Percentiles rank a stretch among this genome's conserved stretches.
phyloP scores from a whole-genome alignment of 2,329 filamentous ascomycete genomes.

The Phaeosphaeria sp. region DNA sequence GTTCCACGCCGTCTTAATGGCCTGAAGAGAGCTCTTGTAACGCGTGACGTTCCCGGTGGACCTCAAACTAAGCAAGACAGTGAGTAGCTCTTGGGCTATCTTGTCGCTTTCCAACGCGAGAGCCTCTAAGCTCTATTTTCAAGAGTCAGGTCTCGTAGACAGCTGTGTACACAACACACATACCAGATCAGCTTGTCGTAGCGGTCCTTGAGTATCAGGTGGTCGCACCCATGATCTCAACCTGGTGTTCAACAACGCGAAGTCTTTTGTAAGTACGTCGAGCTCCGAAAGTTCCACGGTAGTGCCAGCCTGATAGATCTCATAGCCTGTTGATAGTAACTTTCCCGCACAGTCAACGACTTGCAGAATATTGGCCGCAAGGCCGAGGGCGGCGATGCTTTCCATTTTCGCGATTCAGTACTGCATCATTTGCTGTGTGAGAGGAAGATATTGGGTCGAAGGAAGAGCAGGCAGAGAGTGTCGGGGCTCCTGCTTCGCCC shows the following conservation, averaged over 20 bases:
- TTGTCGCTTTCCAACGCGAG: background rate
- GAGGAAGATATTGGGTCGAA: background rate
- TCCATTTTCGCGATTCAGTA: background rate
- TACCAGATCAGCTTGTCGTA: background rate
- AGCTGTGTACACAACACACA: background rate
- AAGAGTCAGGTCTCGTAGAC: background rate
- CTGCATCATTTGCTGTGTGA: background rate
- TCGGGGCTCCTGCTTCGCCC: background rate
- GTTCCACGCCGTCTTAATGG: conserved; percentile 3
- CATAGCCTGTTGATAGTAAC: background rate
- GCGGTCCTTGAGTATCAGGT: background rate
- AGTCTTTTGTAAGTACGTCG: background rate
- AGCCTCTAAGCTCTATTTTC: background rate
- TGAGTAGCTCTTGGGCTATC: conserved; percentile 1
- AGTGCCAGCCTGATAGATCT: conserved; percentile 6
- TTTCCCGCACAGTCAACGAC: conserved; percentile 6
- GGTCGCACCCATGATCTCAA: background rate
- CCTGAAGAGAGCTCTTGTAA: conserved; percentile 4
- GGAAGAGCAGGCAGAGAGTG: background rate
- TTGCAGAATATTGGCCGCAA: conserved; percentile 11
- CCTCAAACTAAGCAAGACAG: background rate
- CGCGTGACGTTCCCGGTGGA: background rate
- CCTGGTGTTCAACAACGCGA: background rate
- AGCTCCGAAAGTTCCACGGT: conserved; percentile 5
- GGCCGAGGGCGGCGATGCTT: background rate